A percentile compares a stretch with the other conserved stretches of the same genome.
phyloP scores from a whole-genome alignment of 2,329 filamentous ascomycete species.

The Diaporthe destruens region DNA sequence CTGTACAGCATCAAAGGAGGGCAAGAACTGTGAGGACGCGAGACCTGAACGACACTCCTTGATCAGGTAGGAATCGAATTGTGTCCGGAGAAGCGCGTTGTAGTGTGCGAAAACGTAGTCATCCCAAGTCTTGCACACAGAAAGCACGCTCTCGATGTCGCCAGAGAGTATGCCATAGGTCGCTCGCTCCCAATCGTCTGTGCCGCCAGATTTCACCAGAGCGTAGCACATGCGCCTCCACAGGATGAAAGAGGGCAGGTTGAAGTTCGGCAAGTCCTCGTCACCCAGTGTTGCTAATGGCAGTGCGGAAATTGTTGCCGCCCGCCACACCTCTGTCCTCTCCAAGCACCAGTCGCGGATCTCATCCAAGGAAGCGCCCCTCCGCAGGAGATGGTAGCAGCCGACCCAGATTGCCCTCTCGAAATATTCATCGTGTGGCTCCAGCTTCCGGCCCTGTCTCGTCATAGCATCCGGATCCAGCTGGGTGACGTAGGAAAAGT shows the following conservation, averaged over 20 bases:
- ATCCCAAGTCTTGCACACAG: constrained; percentile 83
- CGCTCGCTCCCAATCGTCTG: constrained; percentile 84
- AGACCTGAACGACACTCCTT: constrained; percentile 65
- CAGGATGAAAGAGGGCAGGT: constrained; percentile 66
- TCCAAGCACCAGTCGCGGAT: constrained; percentile 90
- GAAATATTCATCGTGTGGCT: constrained; percentile 87
- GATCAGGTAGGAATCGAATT: constrained; percentile 80
- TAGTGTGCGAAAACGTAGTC: constrained; percentile 90
- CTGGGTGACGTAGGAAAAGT: constrained; percentile 79
- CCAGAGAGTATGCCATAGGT: constrained; percentile 93
- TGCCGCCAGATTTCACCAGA: constrained; percentile 75
- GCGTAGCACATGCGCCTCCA: constrained; percentile 85
- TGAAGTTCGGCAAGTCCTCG: constrained; percentile 55
- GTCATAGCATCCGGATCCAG: constrained; percentile 92
- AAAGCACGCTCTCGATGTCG: constrained; percentile 81
- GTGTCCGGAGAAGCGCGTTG: constrained; percentile 84
- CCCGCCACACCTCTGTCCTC: constrained; percentile 89
- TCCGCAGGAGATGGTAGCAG: constrained; percentile 92
- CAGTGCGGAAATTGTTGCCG: constrained; percentile 82
- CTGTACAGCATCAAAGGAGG: constrained; percentile 73
- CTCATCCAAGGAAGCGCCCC: constrained; percentile 79
- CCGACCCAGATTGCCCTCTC: constrained; percentile 92
- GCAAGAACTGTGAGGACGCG: constrained; percentile 67
- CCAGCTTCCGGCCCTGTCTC: constrained; percentile 80
- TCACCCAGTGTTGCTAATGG: constrained; percentile 67